Conservation (phyloP, 768 basidiomycete genomes). For the Rhodotorula graminis region DNA sequence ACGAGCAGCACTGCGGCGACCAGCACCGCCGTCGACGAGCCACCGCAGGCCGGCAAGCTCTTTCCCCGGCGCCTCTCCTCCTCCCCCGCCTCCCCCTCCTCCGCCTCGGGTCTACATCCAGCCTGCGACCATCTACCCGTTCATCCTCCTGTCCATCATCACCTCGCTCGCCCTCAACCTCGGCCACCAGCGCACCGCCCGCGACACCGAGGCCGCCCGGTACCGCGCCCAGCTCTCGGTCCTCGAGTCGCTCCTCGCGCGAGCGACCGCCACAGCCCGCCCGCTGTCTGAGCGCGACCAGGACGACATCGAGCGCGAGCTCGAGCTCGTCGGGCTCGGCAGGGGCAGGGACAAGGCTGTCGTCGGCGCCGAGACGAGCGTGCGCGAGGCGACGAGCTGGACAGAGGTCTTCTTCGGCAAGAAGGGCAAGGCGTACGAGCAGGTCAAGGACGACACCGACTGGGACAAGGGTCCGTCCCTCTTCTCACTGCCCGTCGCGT, state of each 20-base stretch:
- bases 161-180: slow-evolving; percentile 39
- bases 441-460: slow-evolving; percentile 30
- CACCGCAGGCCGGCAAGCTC: not conserved
- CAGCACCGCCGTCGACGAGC: not conserved
- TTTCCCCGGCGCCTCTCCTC: not conserved
- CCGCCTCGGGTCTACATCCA: slow-evolving; percentile 7
- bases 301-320: slow-evolving; percentile 44
- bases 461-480: slow-evolving; percentile 30
- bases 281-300: not conserved
- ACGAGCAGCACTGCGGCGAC: not conserved
- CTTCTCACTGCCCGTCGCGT: not conserved
- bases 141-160: slow-evolving; percentile 36
- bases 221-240: slow-evolving; percentile 44
- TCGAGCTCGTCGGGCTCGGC: slow-evolving; percentile 47
- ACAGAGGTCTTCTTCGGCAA: slow-evolving; percentile 46
- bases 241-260: slow-evolving; percentile 42
- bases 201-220: not conserved
- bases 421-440: slow-evolving; percentile 38
- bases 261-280: not conserved
- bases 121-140: slow-evolving; percentile 29
- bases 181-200: slow-evolving; percentile 17
- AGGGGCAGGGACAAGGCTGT: slow-evolving; percentile 22
- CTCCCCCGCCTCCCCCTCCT: not conserved
- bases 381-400: slow-evolving; percentile 39
- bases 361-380: slow-evolving; percentile 12